Evolutionary conservation across 768 basidiomycete genomes (phyloP), one percentile per base, ranked within the genome.

Genomic region (Suillus occidentalis): DNA sequence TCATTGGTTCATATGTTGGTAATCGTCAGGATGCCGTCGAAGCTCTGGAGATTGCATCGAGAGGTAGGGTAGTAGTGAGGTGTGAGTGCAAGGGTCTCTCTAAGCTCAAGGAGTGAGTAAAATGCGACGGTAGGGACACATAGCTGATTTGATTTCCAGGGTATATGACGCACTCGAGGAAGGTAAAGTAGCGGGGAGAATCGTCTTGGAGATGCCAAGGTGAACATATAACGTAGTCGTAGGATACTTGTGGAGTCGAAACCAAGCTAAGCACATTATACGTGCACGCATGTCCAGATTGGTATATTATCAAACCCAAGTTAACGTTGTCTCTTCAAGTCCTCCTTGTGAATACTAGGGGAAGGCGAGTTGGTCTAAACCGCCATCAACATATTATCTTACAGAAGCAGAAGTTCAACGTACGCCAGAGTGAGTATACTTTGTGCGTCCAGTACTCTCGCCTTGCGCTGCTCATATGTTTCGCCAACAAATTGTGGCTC

Each of bases 1-100:
- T 70, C 72, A 65, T 71, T 60, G 67, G 70, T 10, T 85, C 83
- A 3, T 83, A 82, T 62, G 80, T 83, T 16, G 87, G 91, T 1
- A 94, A 93, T 76, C 85, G 91, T 45, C 92, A 94, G 75, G 95
- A 96, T 71, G 87, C 93, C 3, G 75, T 84, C 12, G 94, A 97
- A 75, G 91, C 95, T 0, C 77, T 96, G 52, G 84, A 86, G 3
- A 88, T 95, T 57, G 94, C 92, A 1, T 83, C 88, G 0, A 72
- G 79, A 40, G 92, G 91, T 16, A 84, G 85, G 61, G 89, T 94
- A 62, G 89, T 86, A 72, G 86, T 87, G 64, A 80, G 80, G 68
- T 89, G 80, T 67, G 73, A 67, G 49, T 58, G 78, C 58, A 83
- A 78, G 73, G 79, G 79, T 0, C 77, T 93, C 42, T 69, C 76